Percentiles rank a stretch among this genome's conserved stretches.
phyloP scores from a whole-genome alignment of 441 rosid genomes.

The Bruguiera hainesii region DNA sequence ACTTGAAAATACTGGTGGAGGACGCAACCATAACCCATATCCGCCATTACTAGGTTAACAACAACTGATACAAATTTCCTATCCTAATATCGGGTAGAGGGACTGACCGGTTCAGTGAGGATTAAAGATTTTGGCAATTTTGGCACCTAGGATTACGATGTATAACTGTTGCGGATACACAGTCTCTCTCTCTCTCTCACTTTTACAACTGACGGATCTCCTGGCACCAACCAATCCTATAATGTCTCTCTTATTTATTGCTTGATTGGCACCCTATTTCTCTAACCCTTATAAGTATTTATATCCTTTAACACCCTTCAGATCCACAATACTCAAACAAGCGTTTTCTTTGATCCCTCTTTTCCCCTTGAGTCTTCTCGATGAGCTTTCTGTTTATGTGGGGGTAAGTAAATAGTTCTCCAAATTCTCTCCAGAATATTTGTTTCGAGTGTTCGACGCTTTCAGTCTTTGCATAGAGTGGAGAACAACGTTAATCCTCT shows the following conservation, averaged over 20 bases:
- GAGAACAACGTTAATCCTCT: conserved; percentile 3
- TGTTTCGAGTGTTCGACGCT: conserved; percentile 5
- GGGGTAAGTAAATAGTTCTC: neutral
- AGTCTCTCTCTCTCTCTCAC: conserved; percentile 26
- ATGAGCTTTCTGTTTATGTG: neutral
- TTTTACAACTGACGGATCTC: conserved; percentile 35
- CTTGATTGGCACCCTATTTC: conserved; percentile 7
- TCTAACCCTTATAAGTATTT: conserved; percentile 16
- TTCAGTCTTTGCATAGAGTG: conserved; percentile 16
- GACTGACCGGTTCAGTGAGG: conserved; percentile 27
- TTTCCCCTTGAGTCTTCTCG: neutral
- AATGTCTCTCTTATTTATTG: conserved; percentile 28
- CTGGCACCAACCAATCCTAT: conserved; percentile 29
- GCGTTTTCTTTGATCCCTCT: neutral
- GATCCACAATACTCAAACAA: neutral
- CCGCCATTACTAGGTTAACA: conserved; percentile 25
- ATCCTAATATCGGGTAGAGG: conserved; percentile 24
- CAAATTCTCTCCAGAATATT: neutral
- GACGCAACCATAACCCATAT: conserved; percentile 45
- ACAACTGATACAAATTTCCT: conserved; percentile 7
- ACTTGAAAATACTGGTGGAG: conserved; percentile 35
- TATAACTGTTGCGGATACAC: conserved; percentile 53
- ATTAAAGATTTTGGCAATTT: conserved; percentile 47
- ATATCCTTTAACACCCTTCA: conserved; percentile 30
- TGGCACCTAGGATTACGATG: conserved; percentile 76